Conservation (phyloP, 257 asterid genomes). For the Hygrophila difformis region DNA sequence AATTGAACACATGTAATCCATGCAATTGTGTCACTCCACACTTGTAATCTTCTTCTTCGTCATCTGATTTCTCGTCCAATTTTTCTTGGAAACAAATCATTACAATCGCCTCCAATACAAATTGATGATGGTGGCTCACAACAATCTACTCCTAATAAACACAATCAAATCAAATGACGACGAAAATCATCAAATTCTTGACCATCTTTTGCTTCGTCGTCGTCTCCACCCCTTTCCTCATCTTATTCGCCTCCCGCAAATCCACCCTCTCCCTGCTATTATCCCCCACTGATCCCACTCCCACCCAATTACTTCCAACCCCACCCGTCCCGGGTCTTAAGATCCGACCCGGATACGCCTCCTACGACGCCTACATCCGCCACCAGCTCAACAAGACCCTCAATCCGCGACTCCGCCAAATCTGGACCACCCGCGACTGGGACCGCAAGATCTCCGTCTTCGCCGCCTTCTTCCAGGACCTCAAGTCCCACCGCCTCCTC, state of each 20-base stretch:
- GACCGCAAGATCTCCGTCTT: constrained; percentile 51
- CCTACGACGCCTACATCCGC: constrained; percentile 49
- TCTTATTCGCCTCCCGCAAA: constrained; percentile 21
- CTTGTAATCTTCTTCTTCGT: too few species aligned
- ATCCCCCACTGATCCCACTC: too few species aligned
- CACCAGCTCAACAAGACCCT: constrained; percentile 69
- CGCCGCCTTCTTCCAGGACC: constrained; percentile 31
- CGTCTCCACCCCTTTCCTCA: constrained; percentile 21
- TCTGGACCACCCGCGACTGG: constrained; percentile 75
- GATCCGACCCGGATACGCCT: constrained; percentile 52
- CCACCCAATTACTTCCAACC: background rate
- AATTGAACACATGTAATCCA: too few species aligned
- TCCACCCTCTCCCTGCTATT: constrained; percentile 8
- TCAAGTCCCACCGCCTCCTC: constrained; percentile 24
- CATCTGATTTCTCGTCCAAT: too few species aligned
- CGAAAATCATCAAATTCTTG: constrained; percentile 23
- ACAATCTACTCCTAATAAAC: too few species aligned
- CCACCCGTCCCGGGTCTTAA: constrained; percentile 26
- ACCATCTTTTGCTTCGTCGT: constrained; percentile 22
- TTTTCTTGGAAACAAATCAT: too few species aligned
- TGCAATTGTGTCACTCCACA: too few species aligned
- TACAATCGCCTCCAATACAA: too few species aligned
- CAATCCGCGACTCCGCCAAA: constrained; percentile 42
- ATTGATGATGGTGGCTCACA: constrained; percentile 19
- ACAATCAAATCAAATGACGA: too few species aligned